phyloP scores from a whole-genome alignment of 371 early-diverging fungal genomes.

The Paraphysoderma sedebokerense region DNA sequence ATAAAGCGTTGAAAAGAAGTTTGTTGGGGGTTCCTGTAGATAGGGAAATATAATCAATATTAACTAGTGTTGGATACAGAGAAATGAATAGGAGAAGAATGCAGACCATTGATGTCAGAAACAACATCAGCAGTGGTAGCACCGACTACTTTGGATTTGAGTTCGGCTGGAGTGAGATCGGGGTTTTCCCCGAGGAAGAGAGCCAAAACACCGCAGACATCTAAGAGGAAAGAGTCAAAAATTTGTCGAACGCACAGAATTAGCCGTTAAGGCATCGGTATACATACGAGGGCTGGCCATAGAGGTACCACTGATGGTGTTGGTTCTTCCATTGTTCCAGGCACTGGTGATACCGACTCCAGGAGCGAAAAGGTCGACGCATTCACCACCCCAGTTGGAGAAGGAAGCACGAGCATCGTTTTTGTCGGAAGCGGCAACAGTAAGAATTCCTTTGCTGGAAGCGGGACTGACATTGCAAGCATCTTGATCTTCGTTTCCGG shows the following conservation, averaged over 20 bases:
- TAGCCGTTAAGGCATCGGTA: too few relatives aligned
- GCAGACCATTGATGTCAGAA: neutral
- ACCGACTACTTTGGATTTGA: neutral
- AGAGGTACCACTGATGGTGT: slow-evolving; percentile 44
- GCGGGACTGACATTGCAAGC: slow-evolving; percentile 56
- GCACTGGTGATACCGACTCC: slow-evolving; percentile 28
- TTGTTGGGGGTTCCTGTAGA: too few relatives aligned
- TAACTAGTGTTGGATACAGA: too few relatives aligned
- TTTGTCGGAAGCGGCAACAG: slow-evolving; percentile 44
- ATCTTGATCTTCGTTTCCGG: slow-evolving; percentile 41
- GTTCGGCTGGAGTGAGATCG: neutral
- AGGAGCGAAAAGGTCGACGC: slow-evolving; percentile 41
- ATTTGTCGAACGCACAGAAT: too few relatives aligned
- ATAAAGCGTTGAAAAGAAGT: too few relatives aligned
- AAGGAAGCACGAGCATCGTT: slow-evolving; percentile 25
- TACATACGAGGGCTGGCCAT: slow-evolving; percentile 63
- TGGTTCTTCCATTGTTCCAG: slow-evolving; percentile 16
- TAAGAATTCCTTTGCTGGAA: slow-evolving; percentile 33
- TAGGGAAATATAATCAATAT: too few relatives aligned
- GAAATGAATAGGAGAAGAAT: too few relatives aligned
- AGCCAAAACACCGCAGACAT: too few relatives aligned
- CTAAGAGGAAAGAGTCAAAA: too few relatives aligned
- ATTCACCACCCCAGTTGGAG: slow-evolving; percentile 34
- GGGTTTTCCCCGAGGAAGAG: neutral
- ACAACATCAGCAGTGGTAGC: neutral